Conservation (phyloP, 306 rosid species). For the Carpinus fangiana region DNA sequence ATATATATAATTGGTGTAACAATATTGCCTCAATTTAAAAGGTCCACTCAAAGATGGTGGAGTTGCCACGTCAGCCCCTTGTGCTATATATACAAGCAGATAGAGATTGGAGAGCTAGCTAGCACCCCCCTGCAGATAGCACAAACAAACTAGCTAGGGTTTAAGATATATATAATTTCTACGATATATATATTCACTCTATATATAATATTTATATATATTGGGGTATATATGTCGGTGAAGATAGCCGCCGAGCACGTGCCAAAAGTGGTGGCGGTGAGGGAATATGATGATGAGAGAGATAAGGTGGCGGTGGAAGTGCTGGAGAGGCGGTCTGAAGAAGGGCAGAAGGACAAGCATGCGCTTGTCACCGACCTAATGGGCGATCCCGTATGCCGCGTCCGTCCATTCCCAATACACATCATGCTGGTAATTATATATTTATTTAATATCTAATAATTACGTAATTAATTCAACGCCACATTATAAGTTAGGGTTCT, state of each 20-base stretch:
- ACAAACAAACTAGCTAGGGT: no score
- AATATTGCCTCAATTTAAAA: slow-evolving; percentile 5
- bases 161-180: no score
- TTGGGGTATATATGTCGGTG: slow-evolving; percentile 39
- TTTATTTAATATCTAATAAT: neutral
- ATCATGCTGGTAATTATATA: slow-evolving; percentile 67
- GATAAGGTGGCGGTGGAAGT: slow-evolving; percentile 71
- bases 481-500: neutral
- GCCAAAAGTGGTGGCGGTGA: slow-evolving; percentile 42
- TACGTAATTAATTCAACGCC: neutral
- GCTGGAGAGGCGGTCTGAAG: slow-evolving; percentile 74
- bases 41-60: slow-evolving; percentile 46
- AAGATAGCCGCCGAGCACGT: slow-evolving; percentile 60
- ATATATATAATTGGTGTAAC: neutral
- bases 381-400: slow-evolving; percentile 88
- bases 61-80: slow-evolving; percentile 48
- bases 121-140: no score
- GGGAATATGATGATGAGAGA: slow-evolving; percentile 65
- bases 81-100: slow-evolving; percentile 19
- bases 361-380: slow-evolving; percentile 81
- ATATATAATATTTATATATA: no score
- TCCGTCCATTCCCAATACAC: slow-evolving; percentile 73
- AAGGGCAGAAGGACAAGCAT: slow-evolving; percentile 65
- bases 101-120: neutral
- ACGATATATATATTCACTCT: no score